Conservation (phyloP, 169 alveolate species). For the Cryptosporidium xiaoi region DNA sequence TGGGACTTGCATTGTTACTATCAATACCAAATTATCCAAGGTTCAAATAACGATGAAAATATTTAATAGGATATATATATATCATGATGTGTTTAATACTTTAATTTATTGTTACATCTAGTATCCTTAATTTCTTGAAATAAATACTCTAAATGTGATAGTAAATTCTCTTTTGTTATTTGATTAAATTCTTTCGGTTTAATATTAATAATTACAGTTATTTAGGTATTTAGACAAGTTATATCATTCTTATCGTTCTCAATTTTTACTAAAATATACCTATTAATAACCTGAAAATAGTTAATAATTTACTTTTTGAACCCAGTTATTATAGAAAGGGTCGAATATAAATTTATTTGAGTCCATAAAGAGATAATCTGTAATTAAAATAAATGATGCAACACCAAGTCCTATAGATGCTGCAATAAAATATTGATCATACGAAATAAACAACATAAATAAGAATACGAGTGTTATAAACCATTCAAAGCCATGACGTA, state of each 20-base stretch:
- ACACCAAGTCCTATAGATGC: constrained; percentile 56
- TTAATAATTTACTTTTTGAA: constrained; percentile 25
- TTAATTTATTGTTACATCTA: too few species aligned
- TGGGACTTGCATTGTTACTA: constrained; percentile 72
- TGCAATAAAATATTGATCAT: constrained; percentile 36
- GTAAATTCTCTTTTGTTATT: too few species aligned
- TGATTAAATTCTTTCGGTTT: too few species aligned
- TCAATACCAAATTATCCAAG: constrained; percentile 67
- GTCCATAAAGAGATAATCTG: constrained; percentile 41
- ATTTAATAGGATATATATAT: too few species aligned
- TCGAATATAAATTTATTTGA: constrained; percentile 64
- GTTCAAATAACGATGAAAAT: background rate
- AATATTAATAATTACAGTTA: too few species aligned
- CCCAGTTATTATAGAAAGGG: constrained; percentile 69
- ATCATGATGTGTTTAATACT: too few species aligned
- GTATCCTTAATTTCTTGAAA: too few species aligned
- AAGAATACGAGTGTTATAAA: constrained; percentile 13
- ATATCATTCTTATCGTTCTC: background rate
- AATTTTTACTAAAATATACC: too few species aligned
- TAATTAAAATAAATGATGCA: constrained; percentile 23
- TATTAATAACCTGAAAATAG: background rate
- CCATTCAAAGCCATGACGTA: constrained; percentile 73
- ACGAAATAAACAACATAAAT: constrained; percentile 40
- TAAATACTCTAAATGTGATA: too few species aligned
- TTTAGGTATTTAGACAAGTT: background rate